Percentiles rank a stretch among this genome's conserved stretches.
These are phyloP conservation scores for Amanita jacksonii DNA, from an alignment of 768 basidiomycete species.

Conservation along the genomic window DNA sequence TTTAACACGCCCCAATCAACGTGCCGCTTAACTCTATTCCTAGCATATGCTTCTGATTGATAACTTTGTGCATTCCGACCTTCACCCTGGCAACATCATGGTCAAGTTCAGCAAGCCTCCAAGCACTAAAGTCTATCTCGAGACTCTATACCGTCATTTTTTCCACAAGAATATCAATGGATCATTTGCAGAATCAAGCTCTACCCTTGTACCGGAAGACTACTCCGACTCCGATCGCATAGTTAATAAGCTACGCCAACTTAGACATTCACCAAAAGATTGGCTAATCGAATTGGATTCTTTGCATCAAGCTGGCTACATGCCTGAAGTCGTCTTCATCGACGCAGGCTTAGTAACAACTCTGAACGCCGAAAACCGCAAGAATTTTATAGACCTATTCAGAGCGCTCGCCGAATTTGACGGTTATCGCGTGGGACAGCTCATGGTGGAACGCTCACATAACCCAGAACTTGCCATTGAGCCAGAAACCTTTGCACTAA, in stretches of 20 bases:
- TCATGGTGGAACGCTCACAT: slow-evolving; percentile 94
- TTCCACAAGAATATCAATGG: slow-evolving; percentile 25
- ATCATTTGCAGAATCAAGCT: slow-evolving; percentile 12
- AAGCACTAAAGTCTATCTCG: slow-evolving; percentile 52
- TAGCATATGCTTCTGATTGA: slow-evolving; percentile 98
- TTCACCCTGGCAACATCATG: slow-evolving; percentile 95
- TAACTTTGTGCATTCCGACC: slow-evolving; percentile 92
- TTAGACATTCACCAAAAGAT: slow-evolving; percentile 45
- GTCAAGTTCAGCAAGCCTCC: slow-evolving; percentile 91
- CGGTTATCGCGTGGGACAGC: slow-evolving; percentile 87
- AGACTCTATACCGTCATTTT: slow-evolving; percentile 46
- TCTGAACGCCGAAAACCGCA: slow-evolving; percentile 70
- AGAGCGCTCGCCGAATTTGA: slow-evolving; percentile 94
- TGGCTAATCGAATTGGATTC: slow-evolving; percentile 65
- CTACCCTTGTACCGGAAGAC: slow-evolving; percentile 23
- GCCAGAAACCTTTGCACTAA: slow-evolving; percentile 90
- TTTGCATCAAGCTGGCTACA: slow-evolving; percentile 64
- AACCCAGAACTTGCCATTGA: slow-evolving; percentile 86
- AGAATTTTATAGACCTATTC: slow-evolving; percentile 95
- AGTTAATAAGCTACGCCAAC: slow-evolving; percentile 55
- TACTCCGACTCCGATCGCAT: slow-evolving; percentile 50
- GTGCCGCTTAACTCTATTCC: background rate
- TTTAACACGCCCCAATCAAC: background rate
- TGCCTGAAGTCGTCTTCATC: slow-evolving; percentile 92
- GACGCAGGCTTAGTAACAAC: slow-evolving; percentile 94